Evolutionary conservation across 306 rosid genomes (phyloP), one percentile per base, ranked within the genome.

Genomic region (Begonia fuchsioides): DNA sequence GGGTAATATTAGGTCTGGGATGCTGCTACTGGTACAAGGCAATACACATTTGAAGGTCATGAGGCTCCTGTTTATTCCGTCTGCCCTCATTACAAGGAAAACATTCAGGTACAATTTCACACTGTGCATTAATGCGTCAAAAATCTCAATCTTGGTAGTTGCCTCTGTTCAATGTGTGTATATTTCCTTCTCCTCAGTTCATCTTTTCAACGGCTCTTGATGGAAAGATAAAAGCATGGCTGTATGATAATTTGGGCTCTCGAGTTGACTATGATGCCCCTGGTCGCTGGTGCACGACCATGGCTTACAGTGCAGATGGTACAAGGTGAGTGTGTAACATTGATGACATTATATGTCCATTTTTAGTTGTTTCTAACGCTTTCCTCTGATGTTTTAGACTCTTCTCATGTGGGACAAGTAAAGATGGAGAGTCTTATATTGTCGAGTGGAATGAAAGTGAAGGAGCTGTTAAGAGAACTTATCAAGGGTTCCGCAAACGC

Each of bases 361-460:
- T 53, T 8, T 39, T 47, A 12, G 5, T 45, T 45, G 16, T 53
- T 38, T 49, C 47, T 50, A 20, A 26, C 7, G 7, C 5, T 4
- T 26, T 26, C 8, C 14, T 61, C 51, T 38, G 4, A 10, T n/a
- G n/a, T 41, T 41, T 41, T 49, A 85, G 98, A 79, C 98, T 90
- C 50, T 90, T 90, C 68, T 90, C 98, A 47, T 90, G 98, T 38
- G 98, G 98, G 51, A 90, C 98, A 40, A 81, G 85, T 69, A 81
- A 81, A 69, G 98, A 81, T 0, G 98, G 98, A 41, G 92, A 81
- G 38, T 90, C 98, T n/a, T 76, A 74, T 54, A 81, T 90, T 68
- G 98, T 81, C 66, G 95, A 90, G 68, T 90, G 95, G 95, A 90
- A 90, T 67, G 95, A 85, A 68, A 79, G 86, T 62, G 98, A 85